phyloP scores from a whole-genome alignment of 1,284 basidiomycete genomes.

The Microbotryum saponariae region DNA sequence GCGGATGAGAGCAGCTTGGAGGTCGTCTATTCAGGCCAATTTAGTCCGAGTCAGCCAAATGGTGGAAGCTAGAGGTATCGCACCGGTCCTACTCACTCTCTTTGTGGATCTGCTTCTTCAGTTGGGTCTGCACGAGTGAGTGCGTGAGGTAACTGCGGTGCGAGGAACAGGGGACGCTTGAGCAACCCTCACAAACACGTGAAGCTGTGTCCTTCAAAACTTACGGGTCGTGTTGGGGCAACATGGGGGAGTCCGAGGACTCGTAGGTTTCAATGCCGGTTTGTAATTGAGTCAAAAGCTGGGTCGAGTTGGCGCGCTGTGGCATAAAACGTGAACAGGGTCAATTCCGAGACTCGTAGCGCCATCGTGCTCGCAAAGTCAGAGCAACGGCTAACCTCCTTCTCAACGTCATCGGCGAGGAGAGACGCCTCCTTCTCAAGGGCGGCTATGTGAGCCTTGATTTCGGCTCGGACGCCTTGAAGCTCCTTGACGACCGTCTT shows the following conservation, averaged over 20 bases:
- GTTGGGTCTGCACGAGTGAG: slow-evolving; percentile 29
- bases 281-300: slow-evolving; percentile 24
- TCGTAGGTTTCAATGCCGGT: slow-evolving; percentile 31
- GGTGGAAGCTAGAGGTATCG: background rate
- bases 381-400: slow-evolving; percentile 20
- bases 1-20: slow-evolving; percentile 30
- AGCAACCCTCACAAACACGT: too few relatives aligned
- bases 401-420: slow-evolving; percentile 29
- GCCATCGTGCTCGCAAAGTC: background rate
- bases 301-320: slow-evolving; percentile 20
- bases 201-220: too few relatives aligned
- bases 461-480: slow-evolving; percentile 15
- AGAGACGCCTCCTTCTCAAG: slow-evolving; percentile 31
- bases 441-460: slow-evolving; percentile 30
- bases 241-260: slow-evolving; percentile 25
- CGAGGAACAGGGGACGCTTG: too few relatives aligned
- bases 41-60: background rate
- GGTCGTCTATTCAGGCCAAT: slow-evolving; percentile 14
- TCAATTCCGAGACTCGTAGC: background rate
- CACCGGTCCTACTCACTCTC: slow-evolving; percentile 20
- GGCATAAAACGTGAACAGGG: background rate
- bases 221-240: slow-evolving; percentile 34
- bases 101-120: slow-evolving; percentile 33
- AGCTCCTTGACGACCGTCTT: slow-evolving; percentile 26
- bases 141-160: slow-evolving; percentile 25